phyloP scores from a whole-genome alignment of 345 rosid species.

The Noccaea bulbosa region DNA sequence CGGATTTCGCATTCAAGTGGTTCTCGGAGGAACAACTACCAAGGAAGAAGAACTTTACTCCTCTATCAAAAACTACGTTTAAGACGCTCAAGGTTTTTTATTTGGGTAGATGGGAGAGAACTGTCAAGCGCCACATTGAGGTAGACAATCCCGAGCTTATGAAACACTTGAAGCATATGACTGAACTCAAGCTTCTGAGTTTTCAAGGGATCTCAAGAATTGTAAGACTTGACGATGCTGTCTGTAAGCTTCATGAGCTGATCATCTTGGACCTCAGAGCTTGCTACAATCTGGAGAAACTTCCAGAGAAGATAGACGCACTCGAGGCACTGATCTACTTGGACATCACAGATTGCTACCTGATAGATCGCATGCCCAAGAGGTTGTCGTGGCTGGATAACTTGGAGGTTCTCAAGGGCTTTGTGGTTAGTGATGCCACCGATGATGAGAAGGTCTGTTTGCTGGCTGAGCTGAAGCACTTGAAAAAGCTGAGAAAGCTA shows the following conservation, averaged over 20 bases:
- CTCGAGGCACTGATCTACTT: slow-evolving; percentile 55
- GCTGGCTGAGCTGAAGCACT: slow-evolving; percentile 17
- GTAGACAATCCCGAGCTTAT: slow-evolving; percentile 45
- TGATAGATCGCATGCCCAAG: slow-evolving; percentile 58
- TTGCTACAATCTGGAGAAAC: slow-evolving; percentile 56
- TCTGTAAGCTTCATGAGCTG: slow-evolving; percentile 45
- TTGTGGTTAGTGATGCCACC: slow-evolving; percentile 50
- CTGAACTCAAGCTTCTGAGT: slow-evolving; percentile 47
- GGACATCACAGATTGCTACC: slow-evolving; percentile 59
- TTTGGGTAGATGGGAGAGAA: slow-evolving; percentile 56
- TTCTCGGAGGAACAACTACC: slow-evolving; percentile 37
- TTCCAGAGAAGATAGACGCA: slow-evolving; percentile 50
- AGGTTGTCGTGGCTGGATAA: slow-evolving; percentile 43
- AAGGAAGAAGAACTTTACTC: not conserved
- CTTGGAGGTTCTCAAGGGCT: slow-evolving; percentile 69
- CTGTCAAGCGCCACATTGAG: slow-evolving; percentile 49
- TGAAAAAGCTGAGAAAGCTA: slow-evolving; percentile 47
- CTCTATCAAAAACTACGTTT: not conserved
- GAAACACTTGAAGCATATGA: slow-evolving; percentile 42
- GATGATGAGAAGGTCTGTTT: slow-evolving; percentile 29
- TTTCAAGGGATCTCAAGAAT: slow-evolving; percentile 67
- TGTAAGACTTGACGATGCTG: slow-evolving; percentile 37
- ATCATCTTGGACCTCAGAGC: slow-evolving; percentile 61
- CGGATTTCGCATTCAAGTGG: slow-evolving; percentile 48
- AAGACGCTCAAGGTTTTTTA: slow-evolving; percentile 44